Percentiles rank a stretch among this genome's conserved stretches.
Conservation (phyloP, 495 filamentous ascomycete genomes). For the Neurospora africana region DNA sequence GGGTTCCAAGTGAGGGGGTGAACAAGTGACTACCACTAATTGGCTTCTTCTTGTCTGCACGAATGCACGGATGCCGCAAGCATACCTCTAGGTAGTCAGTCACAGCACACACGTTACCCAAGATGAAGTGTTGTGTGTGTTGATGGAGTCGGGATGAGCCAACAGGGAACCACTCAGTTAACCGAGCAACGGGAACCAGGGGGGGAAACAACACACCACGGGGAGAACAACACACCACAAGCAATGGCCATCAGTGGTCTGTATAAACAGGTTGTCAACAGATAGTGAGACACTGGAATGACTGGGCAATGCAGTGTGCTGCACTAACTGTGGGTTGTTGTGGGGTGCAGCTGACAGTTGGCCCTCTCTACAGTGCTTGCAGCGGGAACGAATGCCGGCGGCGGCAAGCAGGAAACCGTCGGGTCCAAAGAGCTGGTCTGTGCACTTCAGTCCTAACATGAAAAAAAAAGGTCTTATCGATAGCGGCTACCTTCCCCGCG, state of each 20-base stretch:
- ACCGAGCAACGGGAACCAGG: neutral
- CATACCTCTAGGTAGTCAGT: too few relatives aligned
- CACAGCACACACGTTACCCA: too few relatives aligned
- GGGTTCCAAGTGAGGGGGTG: neutral
- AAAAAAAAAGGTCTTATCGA: neutral
- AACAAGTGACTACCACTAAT: too few relatives aligned
- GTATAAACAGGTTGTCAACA: neutral
- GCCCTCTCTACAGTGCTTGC: neutral
- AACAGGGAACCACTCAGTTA: neutral
- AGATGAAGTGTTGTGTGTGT: neutral
- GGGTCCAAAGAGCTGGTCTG: neutral
- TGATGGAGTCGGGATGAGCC: conserved; percentile 2
- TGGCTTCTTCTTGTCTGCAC: too few relatives aligned
- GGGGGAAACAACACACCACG: neutral
- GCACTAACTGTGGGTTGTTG: neutral
- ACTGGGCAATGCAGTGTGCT: neutral
- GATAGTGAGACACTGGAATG: neutral
- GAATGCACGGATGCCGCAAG: too few relatives aligned
- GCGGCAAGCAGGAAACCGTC: neutral
- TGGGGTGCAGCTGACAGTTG: neutral
- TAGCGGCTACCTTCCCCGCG: neutral
- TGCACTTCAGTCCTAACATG: neutral
- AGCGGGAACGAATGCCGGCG: neutral
- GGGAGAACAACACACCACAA: neutral
- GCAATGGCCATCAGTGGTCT: neutral